Percentiles rank a stretch among this genome's conserved stretches.
Evolutionary conservation across 1,139 yeast genomes (phyloP).

Genomic region (Blastobotrys buckinghamii): DNA sequence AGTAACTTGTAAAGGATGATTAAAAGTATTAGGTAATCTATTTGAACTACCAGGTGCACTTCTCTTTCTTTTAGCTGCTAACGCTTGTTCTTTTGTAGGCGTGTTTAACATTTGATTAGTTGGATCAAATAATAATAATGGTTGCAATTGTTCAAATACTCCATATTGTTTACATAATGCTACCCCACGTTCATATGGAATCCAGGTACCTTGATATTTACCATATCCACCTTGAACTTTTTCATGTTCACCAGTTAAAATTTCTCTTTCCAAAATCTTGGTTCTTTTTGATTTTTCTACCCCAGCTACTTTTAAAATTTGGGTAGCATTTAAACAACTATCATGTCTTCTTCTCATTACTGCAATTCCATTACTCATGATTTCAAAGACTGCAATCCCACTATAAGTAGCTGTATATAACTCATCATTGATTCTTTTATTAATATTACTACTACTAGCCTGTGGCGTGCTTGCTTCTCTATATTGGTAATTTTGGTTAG

Average conservation of each 20-base stretch:
- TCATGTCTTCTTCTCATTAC: slow-evolving; percentile 79
- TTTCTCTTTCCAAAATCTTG: slow-evolving; percentile 78
- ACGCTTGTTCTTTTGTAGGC: slow-evolving; percentile 51
- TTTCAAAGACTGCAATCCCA: slow-evolving; percentile 70
- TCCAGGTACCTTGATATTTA: slow-evolving; percentile 93
- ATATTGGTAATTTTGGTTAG: too few relatives aligned
- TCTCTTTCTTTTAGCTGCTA: slow-evolving; percentile 33
- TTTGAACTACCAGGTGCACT: neutral
- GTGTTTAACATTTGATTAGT: slow-evolving; percentile 47
- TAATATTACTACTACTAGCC: neutral
- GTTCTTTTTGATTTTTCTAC: slow-evolving; percentile 83
- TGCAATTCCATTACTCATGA: slow-evolving; percentile 64
- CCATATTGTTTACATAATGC: slow-evolving; percentile 57
- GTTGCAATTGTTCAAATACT: slow-evolving; percentile 56
- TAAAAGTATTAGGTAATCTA: neutral
- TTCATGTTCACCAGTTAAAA: slow-evolving; percentile 80
- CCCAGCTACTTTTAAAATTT: slow-evolving; percentile 79
- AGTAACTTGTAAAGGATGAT: slow-evolving; percentile 6
- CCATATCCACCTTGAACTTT: slow-evolving; percentile 96
- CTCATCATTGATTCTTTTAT: neutral
- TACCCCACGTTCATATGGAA: slow-evolving; percentile 56
- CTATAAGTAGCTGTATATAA: slow-evolving; percentile 25
- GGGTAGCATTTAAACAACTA: slow-evolving; percentile 88
- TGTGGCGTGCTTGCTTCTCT: too few relatives aligned
- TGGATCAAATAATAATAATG: slow-evolving; percentile 56